Evolutionary conservation across 148 eudicot genomes (phyloP).

Genomic region (Chenopodium berlandieri): DNA sequence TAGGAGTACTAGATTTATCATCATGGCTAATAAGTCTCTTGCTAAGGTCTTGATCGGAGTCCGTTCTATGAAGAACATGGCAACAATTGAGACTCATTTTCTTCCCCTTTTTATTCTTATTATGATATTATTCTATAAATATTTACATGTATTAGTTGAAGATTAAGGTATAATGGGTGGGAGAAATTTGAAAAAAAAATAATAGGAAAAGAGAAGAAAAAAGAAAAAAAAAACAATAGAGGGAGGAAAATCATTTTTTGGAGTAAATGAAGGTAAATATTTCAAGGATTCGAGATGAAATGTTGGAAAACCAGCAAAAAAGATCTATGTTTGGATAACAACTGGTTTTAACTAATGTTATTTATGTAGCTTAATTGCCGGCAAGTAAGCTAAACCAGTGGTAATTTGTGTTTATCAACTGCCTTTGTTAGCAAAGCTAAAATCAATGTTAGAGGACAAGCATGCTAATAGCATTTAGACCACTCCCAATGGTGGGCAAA

Average conservation of each 20-base stretch:
- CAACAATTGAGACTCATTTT: slow-evolving; percentile 42
- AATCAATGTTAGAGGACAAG: no score
- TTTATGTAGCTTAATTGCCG: slow-evolving; percentile 14
- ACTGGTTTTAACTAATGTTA: not conserved
- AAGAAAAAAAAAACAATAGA: not conserved
- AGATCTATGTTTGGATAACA: slow-evolving; percentile 18
- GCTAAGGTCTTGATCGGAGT: slow-evolving; percentile 30
- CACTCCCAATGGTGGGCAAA: no score
- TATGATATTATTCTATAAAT: not conserved
- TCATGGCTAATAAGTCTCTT: slow-evolving; percentile 6
- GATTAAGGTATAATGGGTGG: not conserved
- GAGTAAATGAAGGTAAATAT: not conserved
- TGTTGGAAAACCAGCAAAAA: not conserved
- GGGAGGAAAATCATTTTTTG: not conserved
- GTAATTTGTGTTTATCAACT: not conserved
- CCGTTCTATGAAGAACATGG: slow-evolving; percentile 33
- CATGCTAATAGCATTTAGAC: no score
- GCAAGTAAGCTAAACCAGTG: slow-evolving; percentile 20
- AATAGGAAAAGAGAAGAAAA: not conserved
- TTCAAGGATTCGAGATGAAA: not conserved
- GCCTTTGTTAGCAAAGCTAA: not conserved
- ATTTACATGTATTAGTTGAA: slow-evolving; percentile 1
- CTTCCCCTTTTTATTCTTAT: not conserved
- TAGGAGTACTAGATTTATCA: not conserved
- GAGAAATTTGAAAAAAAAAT: not conserved